These are phyloP conservation scores for Plasmodium gaboni DNA, from an alignment of 169 alveolate genomes.

Conservation along the genomic window DNA sequence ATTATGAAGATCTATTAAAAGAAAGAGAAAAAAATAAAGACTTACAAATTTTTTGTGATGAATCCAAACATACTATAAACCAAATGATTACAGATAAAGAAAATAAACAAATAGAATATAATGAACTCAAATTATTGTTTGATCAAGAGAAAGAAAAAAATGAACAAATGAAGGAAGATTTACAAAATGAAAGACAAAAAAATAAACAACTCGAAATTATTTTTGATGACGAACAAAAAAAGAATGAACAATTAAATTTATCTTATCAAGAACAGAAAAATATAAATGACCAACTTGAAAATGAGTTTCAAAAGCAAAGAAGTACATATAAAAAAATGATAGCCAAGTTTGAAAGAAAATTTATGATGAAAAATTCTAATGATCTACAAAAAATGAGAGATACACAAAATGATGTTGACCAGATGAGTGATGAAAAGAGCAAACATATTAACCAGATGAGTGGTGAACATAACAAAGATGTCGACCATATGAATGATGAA, in stretches of 20 bases:
- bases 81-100: background rate
- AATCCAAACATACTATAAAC: background rate
- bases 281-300: background rate
- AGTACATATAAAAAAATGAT: background rate
- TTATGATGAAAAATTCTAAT: no score
- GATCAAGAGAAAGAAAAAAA: background rate
- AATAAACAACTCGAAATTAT: background rate
- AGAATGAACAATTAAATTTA: background rate
- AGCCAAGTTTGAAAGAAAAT: conserved; percentile 2
- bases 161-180: background rate
- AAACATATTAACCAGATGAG: no score
- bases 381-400: no score
- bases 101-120: background rate
- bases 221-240: background rate
- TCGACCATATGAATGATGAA: no score
- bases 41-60: background rate
- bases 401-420: no score
- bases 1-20: background rate
- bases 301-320: conserved; percentile 3
- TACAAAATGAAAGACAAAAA: conserved; percentile 14
- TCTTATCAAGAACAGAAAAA: conserved; percentile 4
- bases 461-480: no score
- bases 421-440: no score
- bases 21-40: conserved; percentile 1
- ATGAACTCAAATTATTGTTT: background rate